phyloP scores from a whole-genome alignment of 1,284 basidiomycete genomes.

The Ceratobasidium theobromae region DNA sequence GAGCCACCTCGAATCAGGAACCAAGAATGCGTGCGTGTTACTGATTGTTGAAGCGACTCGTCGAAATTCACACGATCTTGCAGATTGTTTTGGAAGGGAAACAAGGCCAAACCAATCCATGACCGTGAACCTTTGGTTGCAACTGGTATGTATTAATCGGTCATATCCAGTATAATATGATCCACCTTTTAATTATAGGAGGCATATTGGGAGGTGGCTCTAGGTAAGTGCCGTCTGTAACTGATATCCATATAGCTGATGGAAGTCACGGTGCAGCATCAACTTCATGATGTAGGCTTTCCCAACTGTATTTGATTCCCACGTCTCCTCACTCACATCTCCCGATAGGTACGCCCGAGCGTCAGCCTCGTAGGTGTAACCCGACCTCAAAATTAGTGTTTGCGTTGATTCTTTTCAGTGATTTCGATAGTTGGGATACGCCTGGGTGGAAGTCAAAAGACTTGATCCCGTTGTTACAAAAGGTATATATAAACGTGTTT shows the following conservation, averaged over 20 bases:
- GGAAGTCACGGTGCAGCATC: background rate
- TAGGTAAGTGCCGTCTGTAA: background rate
- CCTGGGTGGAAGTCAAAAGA: slow-evolving; percentile 6
- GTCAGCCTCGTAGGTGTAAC: background rate
- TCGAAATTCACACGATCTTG: background rate
- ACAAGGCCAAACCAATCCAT: background rate
- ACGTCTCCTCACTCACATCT: background rate
- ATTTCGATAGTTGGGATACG: slow-evolving; percentile 26
- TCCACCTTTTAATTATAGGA: background rate
- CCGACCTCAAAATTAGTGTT: background rate
- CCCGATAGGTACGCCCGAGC: slow-evolving; percentile 9
- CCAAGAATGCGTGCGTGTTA: background rate
- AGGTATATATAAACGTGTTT: background rate
- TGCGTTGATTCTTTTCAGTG: background rate
- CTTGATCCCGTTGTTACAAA: slow-evolving; percentile 8
- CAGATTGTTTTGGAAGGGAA: slow-evolving; percentile 3
- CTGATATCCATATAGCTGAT: background rate
- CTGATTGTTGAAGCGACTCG: background rate
- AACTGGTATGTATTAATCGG: background rate
- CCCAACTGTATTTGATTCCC: background rate
- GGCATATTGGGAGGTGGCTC: slow-evolving; percentile 1
- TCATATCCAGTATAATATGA: background rate
- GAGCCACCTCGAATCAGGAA: background rate
- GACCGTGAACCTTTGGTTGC: background rate
- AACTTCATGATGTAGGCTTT: slow-evolving; percentile 1